Conservation (phyloP, 495 filamentous ascomycete species). For the Cercophora scortea region DNA sequence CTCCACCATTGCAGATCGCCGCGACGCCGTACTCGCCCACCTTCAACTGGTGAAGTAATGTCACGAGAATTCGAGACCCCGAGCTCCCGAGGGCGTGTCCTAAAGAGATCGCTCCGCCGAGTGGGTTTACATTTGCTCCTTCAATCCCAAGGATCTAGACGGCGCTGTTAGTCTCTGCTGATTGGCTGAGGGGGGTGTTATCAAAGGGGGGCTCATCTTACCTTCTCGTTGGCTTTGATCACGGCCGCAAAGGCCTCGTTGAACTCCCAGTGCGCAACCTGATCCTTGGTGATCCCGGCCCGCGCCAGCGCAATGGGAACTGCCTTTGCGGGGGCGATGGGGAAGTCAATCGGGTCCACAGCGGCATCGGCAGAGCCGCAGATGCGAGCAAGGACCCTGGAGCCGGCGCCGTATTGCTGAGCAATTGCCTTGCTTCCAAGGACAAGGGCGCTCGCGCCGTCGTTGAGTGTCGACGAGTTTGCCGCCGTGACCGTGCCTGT, state of each 20-base stretch:
- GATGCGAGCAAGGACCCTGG: slow-evolving; percentile 75
- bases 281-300: slow-evolving; percentile 79
- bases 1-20: slow-evolving; percentile 95
- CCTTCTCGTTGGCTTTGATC: slow-evolving; percentile 90
- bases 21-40: slow-evolving; percentile 89
- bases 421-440: slow-evolving; percentile 70
- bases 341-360: slow-evolving; percentile 91
- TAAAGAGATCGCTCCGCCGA: slow-evolving; percentile 88
- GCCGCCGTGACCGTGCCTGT: slow-evolving; percentile 90
- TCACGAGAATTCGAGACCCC: slow-evolving; percentile 85
- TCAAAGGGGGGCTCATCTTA: slow-evolving; percentile 20
- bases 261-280: slow-evolving; percentile 94
- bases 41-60: slow-evolving; percentile 81
- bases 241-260: slow-evolving; percentile 97
- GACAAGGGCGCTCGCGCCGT: slow-evolving; percentile 89
- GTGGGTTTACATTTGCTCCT: slow-evolving; percentile 69
- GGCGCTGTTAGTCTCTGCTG: slow-evolving; percentile 13
- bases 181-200: background rate
- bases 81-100: slow-evolving; percentile 93
- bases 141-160: slow-evolving; percentile 69
- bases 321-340: slow-evolving; percentile 83
- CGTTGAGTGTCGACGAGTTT: slow-evolving; percentile 87
- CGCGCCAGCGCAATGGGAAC: slow-evolving; percentile 84
- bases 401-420: slow-evolving; percentile 61
- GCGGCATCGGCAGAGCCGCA: slow-evolving; percentile 84